These are phyloP conservation scores for Ophiorrhiza pumila DNA, from an alignment of 257 asterid genomes.

Conservation along the genomic window DNA sequence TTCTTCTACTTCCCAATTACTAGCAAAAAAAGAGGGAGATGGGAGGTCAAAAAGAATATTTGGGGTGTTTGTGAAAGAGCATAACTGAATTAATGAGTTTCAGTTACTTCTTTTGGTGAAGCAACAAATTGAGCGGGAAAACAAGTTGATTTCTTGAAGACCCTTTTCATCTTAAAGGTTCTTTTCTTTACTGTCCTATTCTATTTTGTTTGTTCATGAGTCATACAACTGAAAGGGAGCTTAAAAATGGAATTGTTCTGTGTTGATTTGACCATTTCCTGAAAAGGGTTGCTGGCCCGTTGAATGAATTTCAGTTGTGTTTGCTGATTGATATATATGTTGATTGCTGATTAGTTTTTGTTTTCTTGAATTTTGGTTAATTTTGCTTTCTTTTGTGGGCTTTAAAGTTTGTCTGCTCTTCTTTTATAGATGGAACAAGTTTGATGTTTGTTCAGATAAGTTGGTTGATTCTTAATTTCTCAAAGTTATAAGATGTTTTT, in stretches of 20 bases:
- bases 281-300: not conserved
- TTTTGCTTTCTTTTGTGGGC: not conserved
- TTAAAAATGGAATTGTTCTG: not conserved
- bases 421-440: not conserved
- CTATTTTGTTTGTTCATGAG: not conserved
- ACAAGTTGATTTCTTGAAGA: constrained; percentile 24
- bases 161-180: constrained; percentile 31
- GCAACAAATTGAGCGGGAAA: constrained; percentile 31
- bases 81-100: constrained; percentile 17
- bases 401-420: not conserved
- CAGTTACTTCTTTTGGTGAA: constrained; percentile 20
- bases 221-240: not conserved
- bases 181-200: not conserved
- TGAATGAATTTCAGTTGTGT: not conserved
- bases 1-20: constrained; percentile 27
- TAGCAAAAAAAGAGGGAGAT: constrained; percentile 24
- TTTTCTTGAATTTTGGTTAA: not conserved
- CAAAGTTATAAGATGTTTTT: not conserved
- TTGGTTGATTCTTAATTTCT: constrained; percentile 14
- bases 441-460: not conserved
- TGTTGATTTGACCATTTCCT: not conserved
- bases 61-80: constrained; percentile 11
- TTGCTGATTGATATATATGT: not conserved
- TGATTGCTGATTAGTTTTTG: not conserved
- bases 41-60: constrained; percentile 26